phyloP scores from a whole-genome alignment of 1,284 basidiomycete genomes.

The Agroathelia rolfsii region DNA sequence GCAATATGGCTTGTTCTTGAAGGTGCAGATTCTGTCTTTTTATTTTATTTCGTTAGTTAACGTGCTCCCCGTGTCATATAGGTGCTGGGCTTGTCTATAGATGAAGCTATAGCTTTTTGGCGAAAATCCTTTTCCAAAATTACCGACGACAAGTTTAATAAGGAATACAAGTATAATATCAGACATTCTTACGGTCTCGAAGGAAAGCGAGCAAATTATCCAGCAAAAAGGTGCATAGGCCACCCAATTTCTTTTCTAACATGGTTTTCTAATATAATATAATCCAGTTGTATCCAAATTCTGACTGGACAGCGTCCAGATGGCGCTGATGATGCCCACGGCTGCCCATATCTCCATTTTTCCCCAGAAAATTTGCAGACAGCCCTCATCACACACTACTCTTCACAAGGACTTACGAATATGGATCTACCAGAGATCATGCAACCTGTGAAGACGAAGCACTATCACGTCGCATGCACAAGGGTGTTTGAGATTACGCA shows the following conservation, averaged over 20 bases:
- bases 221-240: slow-evolving; percentile 70
- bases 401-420: slow-evolving; percentile 48
- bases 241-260: slow-evolving; percentile 1
- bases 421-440: slow-evolving; percentile 83
- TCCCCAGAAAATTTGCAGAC: slow-evolving; percentile 76
- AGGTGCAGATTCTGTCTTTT: slow-evolving; percentile 42
- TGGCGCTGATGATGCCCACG: slow-evolving; percentile 69
- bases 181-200: slow-evolving; percentile 93
- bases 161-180: slow-evolving; percentile 97
- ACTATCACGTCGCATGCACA: slow-evolving; percentile 96
- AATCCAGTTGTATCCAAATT: slow-evolving; percentile 75
- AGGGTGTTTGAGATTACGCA: slow-evolving; percentile 96
- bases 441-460: slow-evolving; percentile 68
- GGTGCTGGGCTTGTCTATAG: slow-evolving; percentile 89
- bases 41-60: slow-evolving; percentile 4
- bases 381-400: slow-evolving; percentile 69
- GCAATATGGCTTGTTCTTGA: slow-evolving; percentile 92
- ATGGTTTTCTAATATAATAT: slow-evolving; percentile 3
- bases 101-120: slow-evolving; percentile 95
- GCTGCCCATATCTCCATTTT: slow-evolving; percentile 94
- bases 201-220: slow-evolving; percentile 89
- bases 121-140: slow-evolving; percentile 74
- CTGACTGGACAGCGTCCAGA: no score
- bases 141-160: slow-evolving; percentile 95
- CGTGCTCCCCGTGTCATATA: slow-evolving; percentile 29